Conservation (phyloP, 345 rosid species). For the Adansonia digitata region DNA sequence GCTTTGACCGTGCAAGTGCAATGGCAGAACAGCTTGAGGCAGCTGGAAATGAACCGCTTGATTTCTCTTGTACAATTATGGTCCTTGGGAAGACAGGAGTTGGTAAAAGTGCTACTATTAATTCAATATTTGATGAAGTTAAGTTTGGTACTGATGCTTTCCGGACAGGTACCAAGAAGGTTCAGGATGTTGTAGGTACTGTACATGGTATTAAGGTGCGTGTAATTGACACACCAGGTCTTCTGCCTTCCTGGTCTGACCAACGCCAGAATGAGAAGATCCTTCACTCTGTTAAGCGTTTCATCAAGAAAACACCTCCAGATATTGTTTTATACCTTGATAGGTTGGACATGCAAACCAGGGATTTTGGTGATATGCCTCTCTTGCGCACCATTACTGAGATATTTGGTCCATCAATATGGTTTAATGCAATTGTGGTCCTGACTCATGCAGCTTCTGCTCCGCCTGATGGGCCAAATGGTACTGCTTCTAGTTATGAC, state of each 20-base stretch:
- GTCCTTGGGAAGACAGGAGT: slow-evolving; percentile 97
- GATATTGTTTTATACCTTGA: slow-evolving; percentile 97
- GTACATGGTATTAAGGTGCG: slow-evolving; percentile 95
- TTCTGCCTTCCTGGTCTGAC: slow-evolving; percentile 88
- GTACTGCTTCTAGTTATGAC: slow-evolving; percentile 88
- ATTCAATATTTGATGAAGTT: slow-evolving; percentile 89
- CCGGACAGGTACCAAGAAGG: slow-evolving; percentile 80
- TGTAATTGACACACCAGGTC: slow-evolving; percentile 97
- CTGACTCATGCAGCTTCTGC: slow-evolving; percentile 98
- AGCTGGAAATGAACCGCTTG: slow-evolving; percentile 90
- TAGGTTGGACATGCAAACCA: slow-evolving; percentile 89
- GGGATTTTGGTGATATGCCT: slow-evolving; percentile 95
- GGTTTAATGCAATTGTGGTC: slow-evolving; percentile 99
- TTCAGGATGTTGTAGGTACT: slow-evolving; percentile 91
- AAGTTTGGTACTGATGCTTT: slow-evolving; percentile 86
- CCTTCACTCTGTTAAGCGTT: slow-evolving; percentile 72
- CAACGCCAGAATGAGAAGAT: slow-evolving; percentile 91
- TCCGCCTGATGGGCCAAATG: slow-evolving; percentile 99
- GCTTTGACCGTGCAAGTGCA: slow-evolving; percentile 98
- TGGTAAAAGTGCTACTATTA: slow-evolving; percentile 98
- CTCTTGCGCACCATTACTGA: slow-evolving; percentile 89
- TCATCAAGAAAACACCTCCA: slow-evolving; percentile 87
- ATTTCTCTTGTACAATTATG: slow-evolving; percentile 98
- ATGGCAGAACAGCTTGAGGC: slow-evolving; percentile 99
- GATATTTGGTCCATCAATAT: slow-evolving; percentile 90